A percentile compares a stretch with the other conserved stretches of the same genome.
Conservation (phyloP, 23 red algal genomes). For the Gracilaria gracilis region DNA sequence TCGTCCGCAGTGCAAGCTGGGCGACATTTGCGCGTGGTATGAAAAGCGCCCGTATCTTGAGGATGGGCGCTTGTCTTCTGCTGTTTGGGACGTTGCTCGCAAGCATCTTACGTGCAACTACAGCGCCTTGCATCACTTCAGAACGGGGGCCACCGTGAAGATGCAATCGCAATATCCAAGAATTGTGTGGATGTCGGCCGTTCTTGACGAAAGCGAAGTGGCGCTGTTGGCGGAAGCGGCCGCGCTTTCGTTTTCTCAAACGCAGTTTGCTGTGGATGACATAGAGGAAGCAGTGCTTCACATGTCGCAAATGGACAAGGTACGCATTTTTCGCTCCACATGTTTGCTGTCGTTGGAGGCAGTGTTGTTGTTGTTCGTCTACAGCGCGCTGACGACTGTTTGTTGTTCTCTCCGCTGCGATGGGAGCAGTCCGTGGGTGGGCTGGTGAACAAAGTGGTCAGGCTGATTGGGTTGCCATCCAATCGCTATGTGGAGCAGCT, state of each 20-base stretch:
- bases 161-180: conserved; percentile 13
- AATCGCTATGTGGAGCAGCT: conserved; percentile 1
- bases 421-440: not conserved
- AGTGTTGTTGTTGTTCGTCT: not conserved
- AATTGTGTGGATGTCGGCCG: conserved; percentile 6
- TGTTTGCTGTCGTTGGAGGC: too few species aligned
- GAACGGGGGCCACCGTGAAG: not conserved
- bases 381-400: not conserved
- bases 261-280: not conserved
- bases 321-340: not conserved
- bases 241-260: not conserved
- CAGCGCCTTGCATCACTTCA: not conserved
- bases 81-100: conserved; percentile 20
- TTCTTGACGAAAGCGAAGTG: not conserved
- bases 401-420: not conserved
- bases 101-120: conserved; percentile 11
- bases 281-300: not conserved
- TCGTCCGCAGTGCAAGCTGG: conserved; percentile 4
- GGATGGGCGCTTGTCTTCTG: conserved; percentile 10
- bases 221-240: not conserved
- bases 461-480: not conserved
- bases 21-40: conserved; percentile 4
- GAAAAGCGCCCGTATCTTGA: not conserved
- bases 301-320: not conserved
- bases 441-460: not conserved